Base-by-base conservation (phyloP, 352 stramenopile genomes). In the Elongisporangium undulatum region DNA sequence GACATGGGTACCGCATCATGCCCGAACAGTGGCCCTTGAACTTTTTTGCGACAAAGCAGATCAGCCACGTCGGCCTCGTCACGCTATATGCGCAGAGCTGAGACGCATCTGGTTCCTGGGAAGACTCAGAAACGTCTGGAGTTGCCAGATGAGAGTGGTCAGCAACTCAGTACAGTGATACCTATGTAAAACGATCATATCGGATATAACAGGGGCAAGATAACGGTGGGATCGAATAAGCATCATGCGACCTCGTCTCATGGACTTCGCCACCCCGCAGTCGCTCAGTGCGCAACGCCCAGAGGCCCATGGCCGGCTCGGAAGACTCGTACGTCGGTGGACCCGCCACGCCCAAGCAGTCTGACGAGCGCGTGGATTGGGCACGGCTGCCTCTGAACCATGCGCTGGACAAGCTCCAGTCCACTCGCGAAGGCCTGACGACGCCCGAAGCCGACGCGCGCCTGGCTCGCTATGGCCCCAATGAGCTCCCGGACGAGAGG, bases 381-480 rank as follows among this genome's bases (percentile, higher is more conserved):
- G 71, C 52, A 6, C 52, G 62, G 19, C 63, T 86, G 41, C 76
- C 76, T n/a, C 68, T 84, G 13, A 84, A 89, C 59, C 74, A 69
- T 10, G 77, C 76, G 45, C 70, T 89, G 19, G 77, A 85, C 66
- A 85, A 84, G 69, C 74, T 87, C 62, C 79, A 74, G 59, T 71
- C 76, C 54, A 63, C 69, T 15, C 69, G 71, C 15, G 61, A 80
- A 39, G 79, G 79, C 17, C 62, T 89, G 6, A 85, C 71, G 10
- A 68, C 65, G 15, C 69, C 65, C 19, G 78, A 89, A 57, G 78
- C 78, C 19, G 58, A 82, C 51, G 71, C 67, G 59, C 76, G 76
- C 56, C 61, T 87, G 19, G 62, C 63, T 48, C 64, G 82, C 62
- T 82, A 84, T 51, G 79, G 79, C 17, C 74, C 77, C 3, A 89